These are phyloP conservation scores for Rehmannia glutinosa DNA, from an alignment of 257 asterid genomes.

Conservation along the genomic window DNA sequence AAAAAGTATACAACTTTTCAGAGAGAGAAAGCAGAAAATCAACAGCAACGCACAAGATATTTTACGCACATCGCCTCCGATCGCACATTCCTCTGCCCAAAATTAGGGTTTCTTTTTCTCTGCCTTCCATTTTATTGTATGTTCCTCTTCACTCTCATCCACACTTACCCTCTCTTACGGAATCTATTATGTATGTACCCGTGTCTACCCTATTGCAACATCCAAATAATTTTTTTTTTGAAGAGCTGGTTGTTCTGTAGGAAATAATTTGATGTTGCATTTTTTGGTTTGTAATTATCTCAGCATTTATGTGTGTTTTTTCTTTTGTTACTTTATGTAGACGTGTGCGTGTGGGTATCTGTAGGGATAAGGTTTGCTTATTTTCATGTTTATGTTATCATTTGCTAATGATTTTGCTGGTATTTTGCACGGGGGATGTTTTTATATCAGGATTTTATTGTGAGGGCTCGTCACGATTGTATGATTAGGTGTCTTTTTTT, in stretches of 20 bases:
- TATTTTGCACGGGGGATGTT: not conserved
- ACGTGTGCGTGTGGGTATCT: not conserved
- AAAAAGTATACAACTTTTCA: constrained; percentile 18
- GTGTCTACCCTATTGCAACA: not conserved
- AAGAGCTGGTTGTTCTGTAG: not conserved
- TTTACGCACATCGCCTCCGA: constrained; percentile 28
- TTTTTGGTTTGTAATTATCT: constrained; percentile 1
- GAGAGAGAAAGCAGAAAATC: constrained; percentile 22
- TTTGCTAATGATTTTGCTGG: not conserved
- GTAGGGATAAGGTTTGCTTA: not conserved
- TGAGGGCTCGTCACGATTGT: not conserved
- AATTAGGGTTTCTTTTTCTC: constrained; percentile 34
- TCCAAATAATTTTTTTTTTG: not conserved
- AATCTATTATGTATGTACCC: not conserved
- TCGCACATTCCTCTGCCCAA: constrained; percentile 32
- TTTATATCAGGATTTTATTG: not conserved
- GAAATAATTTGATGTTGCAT: not conserved
- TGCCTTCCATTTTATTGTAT: constrained; percentile 25
- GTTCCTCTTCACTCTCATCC: not conserved
- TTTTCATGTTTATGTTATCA: constrained; percentile 1
- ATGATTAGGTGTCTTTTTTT: not conserved
- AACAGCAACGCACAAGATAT: constrained; percentile 28
- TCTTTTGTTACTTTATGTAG: constrained; percentile 2
- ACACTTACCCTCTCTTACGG: not conserved
- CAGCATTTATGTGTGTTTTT: constrained; percentile 11